A percentile compares a stretch with the other conserved stretches of the same genome.
Evolutionary conservation across 768 basidiomycete species (phyloP).

Genomic region (Kwoniella sp.): DNA sequence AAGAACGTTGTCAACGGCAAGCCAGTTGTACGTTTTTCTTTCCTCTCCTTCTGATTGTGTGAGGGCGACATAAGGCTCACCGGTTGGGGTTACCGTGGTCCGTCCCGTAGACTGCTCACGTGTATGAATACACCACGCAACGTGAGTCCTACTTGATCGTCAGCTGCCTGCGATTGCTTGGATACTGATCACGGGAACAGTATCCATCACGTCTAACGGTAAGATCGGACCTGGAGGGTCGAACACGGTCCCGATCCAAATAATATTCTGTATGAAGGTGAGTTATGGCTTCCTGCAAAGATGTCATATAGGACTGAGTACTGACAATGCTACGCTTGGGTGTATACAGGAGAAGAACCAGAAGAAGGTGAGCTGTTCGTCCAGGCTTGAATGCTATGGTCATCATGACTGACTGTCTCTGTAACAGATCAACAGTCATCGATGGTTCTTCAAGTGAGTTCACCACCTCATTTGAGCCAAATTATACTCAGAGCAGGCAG

Average conservation of each 20-base stretch:
- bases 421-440: slow-evolving; percentile 79
- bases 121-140: slow-evolving; percentile 71
- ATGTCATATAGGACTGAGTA: slow-evolving; percentile 64
- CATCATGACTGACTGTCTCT: slow-evolving; percentile 6
- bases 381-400: not conserved
- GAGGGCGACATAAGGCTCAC: not conserved
- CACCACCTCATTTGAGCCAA: not conserved
- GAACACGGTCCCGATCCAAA: slow-evolving; percentile 82
- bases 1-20: slow-evolving; percentile 71
- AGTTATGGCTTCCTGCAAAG: slow-evolving; percentile 1
- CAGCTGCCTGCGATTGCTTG: slow-evolving; percentile 7
- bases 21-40: slow-evolving; percentile 62
- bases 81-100: not conserved
- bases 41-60: too few species aligned
- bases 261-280: slow-evolving; percentile 70
- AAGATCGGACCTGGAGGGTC: slow-evolving; percentile 71
- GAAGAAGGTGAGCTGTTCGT: slow-evolving; percentile 61
- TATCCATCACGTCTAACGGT: slow-evolving; percentile 77
- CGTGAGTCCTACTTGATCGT: slow-evolving; percentile 60
- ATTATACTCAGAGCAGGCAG: too few species aligned
- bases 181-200: slow-evolving; percentile 57
- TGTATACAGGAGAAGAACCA: slow-evolving; percentile 63
- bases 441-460: slow-evolving; percentile 81
- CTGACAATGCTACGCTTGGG: not conserved
- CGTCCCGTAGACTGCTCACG: slow-evolving; percentile 36